Evolutionary conservation across 495 filamentous ascomycete genomes (phyloP), one percentile per base, ranked within the genome.

Genomic region (Aspergillus sparsus): DNA sequence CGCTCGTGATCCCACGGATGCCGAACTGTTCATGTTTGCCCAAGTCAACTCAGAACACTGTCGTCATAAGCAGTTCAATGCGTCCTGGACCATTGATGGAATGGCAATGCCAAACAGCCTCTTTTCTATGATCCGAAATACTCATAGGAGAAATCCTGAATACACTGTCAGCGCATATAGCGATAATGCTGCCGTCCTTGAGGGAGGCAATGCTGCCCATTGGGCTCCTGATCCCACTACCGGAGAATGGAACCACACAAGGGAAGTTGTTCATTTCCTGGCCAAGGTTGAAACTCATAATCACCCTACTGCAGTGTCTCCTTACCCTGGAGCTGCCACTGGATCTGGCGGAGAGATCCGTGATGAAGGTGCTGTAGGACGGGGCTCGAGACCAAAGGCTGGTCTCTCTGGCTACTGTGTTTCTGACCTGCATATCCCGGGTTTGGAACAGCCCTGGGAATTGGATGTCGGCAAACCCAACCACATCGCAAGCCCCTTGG

Each of bases 21-120:
- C 97, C 53, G 94, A 98, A 75, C 82, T 98, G 12, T 98, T 96
- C 81, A 98, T 98, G 95, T 98, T 98, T 71, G 93, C 93, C 32
- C 94, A 98, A 74, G 93, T 98, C 63, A 82, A 82, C 71, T 83
- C 80, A 6, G 81, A 82, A 56, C 78, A 83, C 66, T 87, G 85
- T 65, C 77, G 86, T 52, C 87, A 88, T 66, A 87, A 87, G 74
- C 90, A 94, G 63, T 98, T 98, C 82, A 98, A 98, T 70, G 92
- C 95, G 13, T 88, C 88, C 16, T 98, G 92, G 91, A 93, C 89
- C n/a, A 96, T 98, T 66, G 93, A 98, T 76, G 92, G 92, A 49
- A 77, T 89, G 61, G 75, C 81, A 62, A 94, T 91, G 81, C 81
- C 84, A 10, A 78, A 85, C 67, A 90, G 86, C 52, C 84, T 98